Evolutionary conservation across 2,329 filamentous ascomycete genomes (phyloP), one percentile per base, ranked within the genome.

Genomic region (Ceratocystis cacaofunesta): DNA sequence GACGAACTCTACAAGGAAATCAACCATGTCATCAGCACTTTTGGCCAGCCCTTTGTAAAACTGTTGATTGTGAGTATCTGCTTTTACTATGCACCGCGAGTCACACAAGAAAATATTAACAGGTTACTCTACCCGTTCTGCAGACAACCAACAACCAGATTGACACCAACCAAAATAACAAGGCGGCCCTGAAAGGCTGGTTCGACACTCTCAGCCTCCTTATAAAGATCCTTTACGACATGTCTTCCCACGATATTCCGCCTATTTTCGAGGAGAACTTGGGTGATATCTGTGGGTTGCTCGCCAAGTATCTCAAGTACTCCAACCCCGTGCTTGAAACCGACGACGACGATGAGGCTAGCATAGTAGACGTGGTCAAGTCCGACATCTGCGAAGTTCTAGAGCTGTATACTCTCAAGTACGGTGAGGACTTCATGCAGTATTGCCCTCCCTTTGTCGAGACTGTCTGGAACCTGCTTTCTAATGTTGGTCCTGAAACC

Each of bases 161-260:
- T 70, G 82, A 87, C 67, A 82, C 86, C 70, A 90, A 91, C 73
- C 83, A 86, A 72, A 79, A 83, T 74, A 88, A 96, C 74, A 88
- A 89, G 71, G 83, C 82, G 4, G 83, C 80, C 17, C 80, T 99
- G 57, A 85, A 86, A 72, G 84, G 85, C 70, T 89, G 90, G 74
- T 92, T 96, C 71, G 85, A 89, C 69, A 90, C 91, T 2, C 81
- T 99, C 69, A 92, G 92, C 74, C 80, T 97, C 63, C 84, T 95
- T 70, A 81, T 96, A 70, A 95, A 95, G 78, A 85, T 99, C 61
- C 85, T 97, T 73, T 94, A 94, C 77, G 95, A 99, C 75, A 85
- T 99, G 63, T 96, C 92, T n/a, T 96, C 87, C 73, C 95, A 99
- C 74, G 94, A 99, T 74, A 82, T 99, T 70, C 91, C 94, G 17